These are phyloP conservation scores for Bruguiera parviflora DNA, from an alignment of 345 rosid genomes.

Conservation along the genomic window DNA sequence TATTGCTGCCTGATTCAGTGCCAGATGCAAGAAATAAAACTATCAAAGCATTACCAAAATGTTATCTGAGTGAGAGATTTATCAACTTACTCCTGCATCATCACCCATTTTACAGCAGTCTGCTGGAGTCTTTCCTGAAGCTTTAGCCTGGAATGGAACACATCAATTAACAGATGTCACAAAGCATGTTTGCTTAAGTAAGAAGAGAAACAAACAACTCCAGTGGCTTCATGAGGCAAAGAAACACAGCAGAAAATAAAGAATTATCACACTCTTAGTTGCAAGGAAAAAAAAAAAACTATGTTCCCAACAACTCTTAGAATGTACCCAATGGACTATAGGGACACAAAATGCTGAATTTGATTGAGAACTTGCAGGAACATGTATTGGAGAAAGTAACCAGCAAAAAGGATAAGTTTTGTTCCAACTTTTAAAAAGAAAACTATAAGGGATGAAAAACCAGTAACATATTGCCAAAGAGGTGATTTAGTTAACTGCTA, in stretches of 20 bases:
- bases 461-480: neutral
- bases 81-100: conserved; percentile 68
- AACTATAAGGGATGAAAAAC: neutral
- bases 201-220: too few relatives aligned
- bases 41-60: conserved; percentile 16
- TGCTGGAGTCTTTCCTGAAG: conserved; percentile 73
- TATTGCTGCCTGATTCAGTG: conserved; percentile 67
- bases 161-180: neutral
- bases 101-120: conserved; percentile 59
- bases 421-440: neutral
- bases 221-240: too few relatives aligned
- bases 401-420: too few relatives aligned
- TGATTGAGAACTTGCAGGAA: too few relatives aligned
- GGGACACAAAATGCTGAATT: too few relatives aligned
- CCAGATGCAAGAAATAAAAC: conserved; percentile 27
- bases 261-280: too few relatives aligned
- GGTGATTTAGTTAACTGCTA: conserved; percentile 11
- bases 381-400: too few relatives aligned
- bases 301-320: too few relatives aligned
- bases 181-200: conserved; percentile 4
- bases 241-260: too few relatives aligned
- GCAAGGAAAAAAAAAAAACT: too few relatives aligned
- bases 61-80: conserved; percentile 18
- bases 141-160: conserved; percentile 64
- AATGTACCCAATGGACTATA: too few relatives aligned